Conservation (phyloP, 495 filamentous ascomycete genomes). For the Immersiella caudata region DNA sequence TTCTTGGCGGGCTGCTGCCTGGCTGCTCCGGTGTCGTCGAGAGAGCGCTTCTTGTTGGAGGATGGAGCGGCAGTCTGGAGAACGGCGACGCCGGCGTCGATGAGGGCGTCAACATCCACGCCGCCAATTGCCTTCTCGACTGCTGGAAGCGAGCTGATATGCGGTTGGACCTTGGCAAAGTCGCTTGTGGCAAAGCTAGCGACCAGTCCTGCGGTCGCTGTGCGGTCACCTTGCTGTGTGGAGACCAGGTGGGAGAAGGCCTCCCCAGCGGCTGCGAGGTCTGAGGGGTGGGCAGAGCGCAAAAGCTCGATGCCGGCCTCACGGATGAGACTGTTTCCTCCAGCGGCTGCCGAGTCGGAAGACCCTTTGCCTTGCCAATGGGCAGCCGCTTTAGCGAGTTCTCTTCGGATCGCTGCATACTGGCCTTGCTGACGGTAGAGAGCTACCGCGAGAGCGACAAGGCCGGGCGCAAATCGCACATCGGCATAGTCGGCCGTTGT, state of each 20-base stretch:
- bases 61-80: slow-evolving; percentile 45
- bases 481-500: slow-evolving; percentile 59
- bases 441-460: slow-evolving; percentile 80
- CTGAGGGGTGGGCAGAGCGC: slow-evolving; percentile 65
- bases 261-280: slow-evolving; percentile 68
- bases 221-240: slow-evolving; percentile 62
- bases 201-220: slow-evolving; percentile 76
- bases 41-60: slow-evolving; percentile 36
- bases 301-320: slow-evolving; percentile 81
- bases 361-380: slow-evolving; percentile 68
- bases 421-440: slow-evolving; percentile 80
- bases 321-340: slow-evolving; percentile 63
- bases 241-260: slow-evolving; percentile 72
- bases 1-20: slow-evolving; percentile 58
- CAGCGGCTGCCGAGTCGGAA: slow-evolving; percentile 36
- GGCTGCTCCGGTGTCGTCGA: slow-evolving; percentile 53
- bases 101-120: slow-evolving; percentile 69
- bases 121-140: slow-evolving; percentile 65
- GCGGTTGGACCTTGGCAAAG: slow-evolving; percentile 59
- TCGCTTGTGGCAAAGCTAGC: slow-evolving; percentile 76
- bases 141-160: slow-evolving; percentile 65
- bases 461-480: slow-evolving; percentile 80
- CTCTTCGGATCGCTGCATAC: slow-evolving; percentile 67
- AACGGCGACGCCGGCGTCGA: slow-evolving; percentile 74
- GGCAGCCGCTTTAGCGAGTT: slow-evolving; percentile 77